These are phyloP conservation scores for Emericellopsis cladophorae DNA, from an alignment of 2,329 filamentous ascomycete species.

Conservation along the genomic window DNA sequence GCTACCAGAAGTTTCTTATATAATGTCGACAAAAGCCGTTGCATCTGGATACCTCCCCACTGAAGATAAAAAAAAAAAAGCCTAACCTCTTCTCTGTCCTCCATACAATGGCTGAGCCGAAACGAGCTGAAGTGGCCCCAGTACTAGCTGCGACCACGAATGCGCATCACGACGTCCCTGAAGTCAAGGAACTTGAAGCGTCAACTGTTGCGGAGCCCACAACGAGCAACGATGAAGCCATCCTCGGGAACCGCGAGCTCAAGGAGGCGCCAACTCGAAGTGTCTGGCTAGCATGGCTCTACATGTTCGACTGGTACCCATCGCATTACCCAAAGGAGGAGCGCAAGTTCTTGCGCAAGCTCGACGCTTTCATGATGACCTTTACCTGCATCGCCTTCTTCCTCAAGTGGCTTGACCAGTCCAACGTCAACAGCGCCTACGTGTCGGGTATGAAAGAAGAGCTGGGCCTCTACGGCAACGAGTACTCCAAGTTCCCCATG, in stretches of 20 bases:
- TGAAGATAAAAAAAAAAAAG: too few relatives aligned
- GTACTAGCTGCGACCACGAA: too few relatives aligned
- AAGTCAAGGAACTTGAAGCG: too few relatives aligned
- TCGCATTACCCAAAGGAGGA: constrained; percentile 16
- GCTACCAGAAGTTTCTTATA: too few relatives aligned
- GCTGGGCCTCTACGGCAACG: constrained; percentile 34
- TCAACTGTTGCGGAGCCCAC: too few relatives aligned
- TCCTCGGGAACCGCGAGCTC: background rate
- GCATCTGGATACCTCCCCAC: too few relatives aligned
- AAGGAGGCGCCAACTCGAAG: constrained; percentile 3
- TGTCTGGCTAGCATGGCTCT: constrained; percentile 13
- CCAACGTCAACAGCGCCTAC: constrained; percentile 38
- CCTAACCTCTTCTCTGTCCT: too few relatives aligned
- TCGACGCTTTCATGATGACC: constrained; percentile 15
- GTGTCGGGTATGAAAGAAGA: constrained; percentile 41
- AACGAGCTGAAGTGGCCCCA: too few relatives aligned
- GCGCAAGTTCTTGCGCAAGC: constrained; percentile 11
- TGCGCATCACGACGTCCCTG: too few relatives aligned
- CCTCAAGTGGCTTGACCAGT: constrained; percentile 30
- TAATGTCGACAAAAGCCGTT: too few relatives aligned
- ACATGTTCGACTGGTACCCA: constrained; percentile 17
- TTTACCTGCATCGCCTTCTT: constrained; percentile 30
- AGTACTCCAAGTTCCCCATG: constrained; percentile 38
- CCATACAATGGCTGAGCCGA: too few relatives aligned
- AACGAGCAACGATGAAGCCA: background rate